phyloP scores from a whole-genome alignment of 768 basidiomycete species.

The Calvatia gigantea region DNA sequence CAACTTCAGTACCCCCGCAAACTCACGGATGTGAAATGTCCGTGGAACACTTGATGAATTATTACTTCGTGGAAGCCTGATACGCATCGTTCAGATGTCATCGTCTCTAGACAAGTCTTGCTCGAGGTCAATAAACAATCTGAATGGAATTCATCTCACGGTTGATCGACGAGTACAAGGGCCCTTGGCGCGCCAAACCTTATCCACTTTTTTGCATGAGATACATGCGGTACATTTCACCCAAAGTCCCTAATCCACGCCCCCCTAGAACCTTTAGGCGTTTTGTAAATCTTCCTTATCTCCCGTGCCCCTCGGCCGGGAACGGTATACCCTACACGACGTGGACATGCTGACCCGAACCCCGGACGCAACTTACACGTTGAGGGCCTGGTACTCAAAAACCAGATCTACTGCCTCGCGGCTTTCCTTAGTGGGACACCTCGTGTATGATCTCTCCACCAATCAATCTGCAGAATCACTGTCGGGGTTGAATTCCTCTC shows the following conservation, averaged over 20 bases:
- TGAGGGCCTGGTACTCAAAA: slow-evolving; percentile 39
- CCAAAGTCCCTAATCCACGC: slow-evolving; percentile 5
- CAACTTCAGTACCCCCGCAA: not conserved
- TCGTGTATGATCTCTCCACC: slow-evolving; percentile 28
- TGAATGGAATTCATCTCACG: slow-evolving; percentile 19
- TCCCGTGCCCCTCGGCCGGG: slow-evolving; percentile 52
- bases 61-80: not conserved
- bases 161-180: slow-evolving; percentile 22
- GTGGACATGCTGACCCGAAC: slow-evolving; percentile 66
- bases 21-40: slow-evolving; percentile 2
- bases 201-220: slow-evolving; percentile 13
- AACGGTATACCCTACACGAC: slow-evolving; percentile 58
- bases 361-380: slow-evolving; percentile 67
- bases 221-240: slow-evolving; percentile 11
- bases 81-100: slow-evolving; percentile 8
- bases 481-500: slow-evolving; percentile 10
- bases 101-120: slow-evolving; percentile 27
- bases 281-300: slow-evolving; percentile 41
- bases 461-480: slow-evolving; percentile 34
- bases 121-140: slow-evolving; percentile 40
- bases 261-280: slow-evolving; percentile 15
- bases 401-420: slow-evolving; percentile 49
- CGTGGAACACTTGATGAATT: slow-evolving; percentile 14
- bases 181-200: slow-evolving; percentile 18
- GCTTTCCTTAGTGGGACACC: slow-evolving; percentile 53